A percentile compares a stretch with the other conserved stretches of the same genome.
Conservation (phyloP, 306 rosid genomes). For the Aeschynomene evenia region DNA sequence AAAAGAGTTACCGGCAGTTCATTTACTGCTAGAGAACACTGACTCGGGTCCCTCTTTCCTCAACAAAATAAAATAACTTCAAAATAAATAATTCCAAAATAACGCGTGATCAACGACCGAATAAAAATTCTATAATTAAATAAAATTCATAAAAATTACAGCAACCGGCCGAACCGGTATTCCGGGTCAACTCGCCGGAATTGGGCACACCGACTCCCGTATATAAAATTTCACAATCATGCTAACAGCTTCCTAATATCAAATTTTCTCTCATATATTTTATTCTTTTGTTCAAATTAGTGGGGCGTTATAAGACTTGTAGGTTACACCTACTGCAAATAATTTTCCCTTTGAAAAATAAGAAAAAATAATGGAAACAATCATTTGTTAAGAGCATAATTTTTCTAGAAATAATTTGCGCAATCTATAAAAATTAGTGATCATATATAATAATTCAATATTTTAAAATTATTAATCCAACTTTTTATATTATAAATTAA, state of each 20-base stretch:
- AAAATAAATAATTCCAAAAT: not conserved
- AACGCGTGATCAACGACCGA: conserved; percentile 36
- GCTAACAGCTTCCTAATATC: conserved; percentile 6
- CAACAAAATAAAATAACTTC: not conserved
- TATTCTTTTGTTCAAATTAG: not conserved
- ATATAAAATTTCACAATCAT: conserved; percentile 19
- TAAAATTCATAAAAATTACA: not conserved
- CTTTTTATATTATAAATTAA: not conserved
- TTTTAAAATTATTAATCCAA: not conserved
- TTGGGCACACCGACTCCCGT: conserved; percentile 36
- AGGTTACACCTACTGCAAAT: conserved; percentile 29
- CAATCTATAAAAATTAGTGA: too few species aligned
- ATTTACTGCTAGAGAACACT: conserved; percentile 18
- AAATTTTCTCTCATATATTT: not conserved
- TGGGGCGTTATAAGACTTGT: not conserved
- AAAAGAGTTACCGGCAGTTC: conserved; percentile 23
- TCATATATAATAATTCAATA: too few species aligned
- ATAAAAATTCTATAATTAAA: conserved; percentile 12
- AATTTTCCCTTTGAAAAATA: not conserved
- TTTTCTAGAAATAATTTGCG: too few species aligned
- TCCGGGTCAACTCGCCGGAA: conserved; percentile 38
- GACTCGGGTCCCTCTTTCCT: not conserved
- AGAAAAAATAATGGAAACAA: not conserved
- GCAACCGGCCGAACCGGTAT: not conserved
- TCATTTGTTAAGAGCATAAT: conserved; percentile 2